Evolutionary conservation across 331 rosid species (phyloP).

Genomic region (Acacia concinna): DNA sequence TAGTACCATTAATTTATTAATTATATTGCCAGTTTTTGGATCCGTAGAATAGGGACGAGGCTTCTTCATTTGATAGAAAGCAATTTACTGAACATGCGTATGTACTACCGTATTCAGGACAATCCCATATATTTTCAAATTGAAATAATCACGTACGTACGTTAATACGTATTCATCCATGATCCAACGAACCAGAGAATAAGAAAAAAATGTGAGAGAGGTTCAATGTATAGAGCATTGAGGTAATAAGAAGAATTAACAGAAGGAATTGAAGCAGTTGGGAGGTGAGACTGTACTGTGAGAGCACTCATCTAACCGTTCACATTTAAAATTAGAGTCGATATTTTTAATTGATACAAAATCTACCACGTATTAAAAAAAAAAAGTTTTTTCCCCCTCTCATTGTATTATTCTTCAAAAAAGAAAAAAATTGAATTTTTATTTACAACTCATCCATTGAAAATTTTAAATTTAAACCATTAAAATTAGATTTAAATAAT

Average conservation of each 20-base stretch:
- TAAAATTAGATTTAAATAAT: too few species aligned
- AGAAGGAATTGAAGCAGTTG: background rate
- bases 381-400: too few species aligned
- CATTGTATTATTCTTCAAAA: background rate
- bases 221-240: slow-evolving; percentile 18
- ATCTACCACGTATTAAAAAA: background rate
- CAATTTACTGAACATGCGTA: background rate
- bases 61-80: background rate
- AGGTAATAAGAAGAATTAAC: background rate
- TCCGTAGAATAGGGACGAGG: background rate
- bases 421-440: too few species aligned
- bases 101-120: background rate
- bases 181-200: background rate
- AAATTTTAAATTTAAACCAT: too few species aligned
- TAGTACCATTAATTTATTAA: too few species aligned
- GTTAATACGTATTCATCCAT: background rate
- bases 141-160: background rate
- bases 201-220: background rate
- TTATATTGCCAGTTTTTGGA: background rate
- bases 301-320: too few species aligned
- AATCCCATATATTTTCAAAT: background rate
- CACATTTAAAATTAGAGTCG: too few species aligned
- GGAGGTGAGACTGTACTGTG: too few species aligned
- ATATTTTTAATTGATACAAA: background rate
- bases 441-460: too few species aligned